These are phyloP conservation scores for Scutellaria minor DNA, from an alignment of 257 asterid genomes.

Conservation along the genomic window DNA sequence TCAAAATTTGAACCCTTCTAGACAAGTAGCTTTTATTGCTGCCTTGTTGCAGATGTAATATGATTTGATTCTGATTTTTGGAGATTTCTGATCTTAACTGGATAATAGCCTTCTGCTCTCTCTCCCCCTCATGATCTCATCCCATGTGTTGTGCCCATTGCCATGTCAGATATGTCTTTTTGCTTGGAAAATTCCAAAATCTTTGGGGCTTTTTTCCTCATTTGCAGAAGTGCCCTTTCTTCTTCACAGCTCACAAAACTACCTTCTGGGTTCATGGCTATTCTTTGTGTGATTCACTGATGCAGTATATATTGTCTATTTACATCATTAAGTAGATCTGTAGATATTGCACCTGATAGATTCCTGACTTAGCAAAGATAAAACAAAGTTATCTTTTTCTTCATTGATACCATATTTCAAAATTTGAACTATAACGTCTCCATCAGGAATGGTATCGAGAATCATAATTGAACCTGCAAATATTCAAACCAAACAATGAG, in stretches of 20 bases:
- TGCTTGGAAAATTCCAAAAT: slow-evolving; percentile 13
- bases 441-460: slow-evolving; percentile 18
- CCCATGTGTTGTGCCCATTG: slow-evolving; percentile 36
- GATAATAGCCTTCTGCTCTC: no score
- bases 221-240: neutral
- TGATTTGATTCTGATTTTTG: slow-evolving; percentile 50
- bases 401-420: slow-evolving; percentile 25
- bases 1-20: slow-evolving; percentile 43
- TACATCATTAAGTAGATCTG: no score
- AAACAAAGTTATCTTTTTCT: no score
- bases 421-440: slow-evolving; percentile 22
- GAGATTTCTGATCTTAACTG: neutral
- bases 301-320: neutral
- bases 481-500: slow-evolving; percentile 9
- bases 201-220: neutral
- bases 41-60: slow-evolving; percentile 47
- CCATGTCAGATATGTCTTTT: slow-evolving; percentile 35
- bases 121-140: no score
- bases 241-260: neutral
- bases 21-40: slow-evolving; percentile 38
- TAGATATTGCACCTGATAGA: no score
- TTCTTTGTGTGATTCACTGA: neutral
- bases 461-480: slow-evolving; percentile 25
- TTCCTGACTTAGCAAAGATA: no score
- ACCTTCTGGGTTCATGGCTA: neutral